Conservation (phyloP, 306 rosid species). For the Sphenostylis stenocarpa region DNA sequence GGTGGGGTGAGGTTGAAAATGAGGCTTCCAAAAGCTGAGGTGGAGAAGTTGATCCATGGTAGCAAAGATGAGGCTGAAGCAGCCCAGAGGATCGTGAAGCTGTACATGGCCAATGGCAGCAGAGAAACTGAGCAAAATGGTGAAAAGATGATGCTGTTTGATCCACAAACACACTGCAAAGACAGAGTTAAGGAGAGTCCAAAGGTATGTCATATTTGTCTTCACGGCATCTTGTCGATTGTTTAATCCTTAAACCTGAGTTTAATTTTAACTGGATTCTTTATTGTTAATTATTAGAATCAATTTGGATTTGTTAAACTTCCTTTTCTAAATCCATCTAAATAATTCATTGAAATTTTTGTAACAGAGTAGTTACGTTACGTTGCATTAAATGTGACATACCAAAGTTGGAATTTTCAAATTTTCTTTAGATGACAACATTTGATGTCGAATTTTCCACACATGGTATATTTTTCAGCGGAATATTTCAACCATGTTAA, state of each 20-base stretch:
- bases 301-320: neutral
- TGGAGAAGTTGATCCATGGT: conserved; percentile 73
- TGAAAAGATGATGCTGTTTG: neutral
- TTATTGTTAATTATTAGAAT: neutral
- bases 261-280: neutral
- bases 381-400: neutral
- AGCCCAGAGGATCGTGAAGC: conserved; percentile 64
- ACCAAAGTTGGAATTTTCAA: neutral
- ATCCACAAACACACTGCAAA: conserved; percentile 36
- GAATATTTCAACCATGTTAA: neutral
- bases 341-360: neutral
- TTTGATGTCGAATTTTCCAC: neutral
- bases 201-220: conserved; percentile 48
- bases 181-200: conserved; percentile 23
- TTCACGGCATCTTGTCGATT: neutral
- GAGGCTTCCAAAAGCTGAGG: conserved; percentile 76
- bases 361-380: neutral
- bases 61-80: conserved; percentile 70
- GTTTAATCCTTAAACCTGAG: neutral
- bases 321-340: neutral
- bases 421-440: neutral
- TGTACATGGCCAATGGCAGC: conserved; percentile 45
- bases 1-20: conserved; percentile 58
- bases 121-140: conserved; percentile 16
- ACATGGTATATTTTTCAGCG: neutral